phyloP scores from a whole-genome alignment of 805 yeast genomes.

The Yarrowia osloensis region DNA sequence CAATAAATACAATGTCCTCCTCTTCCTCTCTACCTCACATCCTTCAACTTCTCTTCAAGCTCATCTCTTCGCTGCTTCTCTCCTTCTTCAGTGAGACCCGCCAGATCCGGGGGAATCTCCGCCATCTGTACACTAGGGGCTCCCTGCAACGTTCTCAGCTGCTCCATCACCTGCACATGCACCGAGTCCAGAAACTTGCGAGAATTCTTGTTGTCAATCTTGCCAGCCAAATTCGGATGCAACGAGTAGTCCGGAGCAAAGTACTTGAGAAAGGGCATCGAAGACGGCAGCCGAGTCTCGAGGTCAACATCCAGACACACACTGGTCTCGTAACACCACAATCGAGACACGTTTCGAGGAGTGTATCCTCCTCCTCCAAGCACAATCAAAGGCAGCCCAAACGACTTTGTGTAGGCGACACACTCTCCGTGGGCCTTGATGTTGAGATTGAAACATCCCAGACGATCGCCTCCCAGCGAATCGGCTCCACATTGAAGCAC shows the following conservation, averaged over 20 bases:
- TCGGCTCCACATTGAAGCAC: constrained; percentile 99
- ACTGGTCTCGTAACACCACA: constrained; percentile 95
- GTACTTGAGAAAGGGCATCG: constrained; percentile 74
- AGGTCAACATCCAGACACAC: constrained; percentile 76
- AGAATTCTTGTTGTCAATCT: constrained; percentile 82
- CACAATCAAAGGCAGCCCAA: constrained; percentile 87
- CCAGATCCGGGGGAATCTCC: constrained; percentile 74
- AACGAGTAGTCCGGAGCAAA: constrained; percentile 90
- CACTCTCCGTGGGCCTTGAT: constrained; percentile 97
- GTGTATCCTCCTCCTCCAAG: constrained; percentile 99
- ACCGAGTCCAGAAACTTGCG: constrained; percentile 81
- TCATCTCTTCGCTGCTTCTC: constrained; percentile 44
- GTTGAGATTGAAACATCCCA: constrained; percentile 93
- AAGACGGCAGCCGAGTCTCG: constrained; percentile 72
- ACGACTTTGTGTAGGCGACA: constrained; percentile 79
- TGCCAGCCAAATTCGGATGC: constrained; percentile 79
- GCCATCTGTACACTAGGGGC: constrained; percentile 96
- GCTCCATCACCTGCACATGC: constrained; percentile 73
- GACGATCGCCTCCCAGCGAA: constrained; percentile 89
- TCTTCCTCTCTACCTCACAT: background rate
- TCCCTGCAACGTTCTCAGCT: constrained; percentile 74
- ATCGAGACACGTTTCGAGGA: constrained; percentile 91
- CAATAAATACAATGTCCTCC: background rate
- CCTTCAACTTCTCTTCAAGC: constrained; percentile 35
- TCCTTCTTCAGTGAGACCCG: constrained; percentile 45